These are phyloP conservation scores for Rhododendron henanense DNA, from an alignment of 148 eudicot species.

Conservation along the genomic window DNA sequence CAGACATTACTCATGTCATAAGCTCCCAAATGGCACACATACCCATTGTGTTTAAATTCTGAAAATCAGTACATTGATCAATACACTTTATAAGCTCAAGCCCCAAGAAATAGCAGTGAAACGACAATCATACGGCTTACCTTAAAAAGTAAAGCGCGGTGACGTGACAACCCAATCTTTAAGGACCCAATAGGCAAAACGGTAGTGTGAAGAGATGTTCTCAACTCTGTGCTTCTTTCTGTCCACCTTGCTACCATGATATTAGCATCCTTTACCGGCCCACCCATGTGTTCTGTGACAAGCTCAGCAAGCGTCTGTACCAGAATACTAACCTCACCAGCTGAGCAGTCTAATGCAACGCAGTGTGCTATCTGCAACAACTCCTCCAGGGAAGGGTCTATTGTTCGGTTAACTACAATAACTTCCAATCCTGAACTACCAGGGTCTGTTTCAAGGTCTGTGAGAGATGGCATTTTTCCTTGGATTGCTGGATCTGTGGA, in stretches of 20 bases:
- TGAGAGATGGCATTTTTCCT: conserved; percentile 80
- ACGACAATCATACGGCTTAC: conserved; percentile 34
- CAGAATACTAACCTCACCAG: conserved; percentile 47
- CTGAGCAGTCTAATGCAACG: conserved; percentile 66
- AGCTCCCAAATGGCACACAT: neutral
- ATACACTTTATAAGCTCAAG: neutral
- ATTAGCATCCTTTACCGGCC: conserved; percentile 86
- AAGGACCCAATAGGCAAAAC: conserved; percentile 88
- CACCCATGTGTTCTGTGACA: conserved; percentile 91
- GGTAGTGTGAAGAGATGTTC: conserved; percentile 80
- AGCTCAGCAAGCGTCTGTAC: conserved; percentile 89
- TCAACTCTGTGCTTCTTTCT: conserved; percentile 75
- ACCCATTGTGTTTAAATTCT: neutral
- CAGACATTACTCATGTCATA: neutral
- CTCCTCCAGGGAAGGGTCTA: conserved; percentile 83
- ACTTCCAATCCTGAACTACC: conserved; percentile 82
- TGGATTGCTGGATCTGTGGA: conserved; percentile 56
- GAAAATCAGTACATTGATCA: neutral
- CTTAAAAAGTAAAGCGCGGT: conserved; percentile 98
- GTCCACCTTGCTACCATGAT: conserved; percentile 68
- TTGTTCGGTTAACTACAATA: conserved; percentile 69
- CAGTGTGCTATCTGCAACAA: conserved; percentile 91
- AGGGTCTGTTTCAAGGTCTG: conserved; percentile 70
- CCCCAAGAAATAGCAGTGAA: neutral
- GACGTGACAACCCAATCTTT: conserved; percentile 80